Percentiles rank a stretch among this genome's conserved stretches.
phyloP scores from a whole-genome alignment of 2,329 filamentous ascomycete genomes.

The Aspergillus sp. region DNA sequence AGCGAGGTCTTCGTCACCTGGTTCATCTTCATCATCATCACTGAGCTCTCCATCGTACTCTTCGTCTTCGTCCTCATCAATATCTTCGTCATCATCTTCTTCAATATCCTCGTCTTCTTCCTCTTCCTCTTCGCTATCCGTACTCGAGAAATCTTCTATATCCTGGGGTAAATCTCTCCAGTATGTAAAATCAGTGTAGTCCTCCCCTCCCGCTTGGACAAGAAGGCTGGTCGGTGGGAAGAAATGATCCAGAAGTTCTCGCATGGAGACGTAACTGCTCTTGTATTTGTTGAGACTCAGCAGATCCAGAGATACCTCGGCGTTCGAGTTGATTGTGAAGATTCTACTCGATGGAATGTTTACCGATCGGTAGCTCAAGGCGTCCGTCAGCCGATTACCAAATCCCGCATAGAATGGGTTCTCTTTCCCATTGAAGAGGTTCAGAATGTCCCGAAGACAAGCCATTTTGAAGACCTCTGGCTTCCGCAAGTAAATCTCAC shows the following conservation, averaged over 20 bases:
- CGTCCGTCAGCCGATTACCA: conserved; percentile 92
- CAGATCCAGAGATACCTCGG: conserved; percentile 87
- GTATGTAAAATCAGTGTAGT: conserved; percentile 95
- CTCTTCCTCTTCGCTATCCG: conserved; percentile 58
- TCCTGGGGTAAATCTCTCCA: conserved; percentile 85
- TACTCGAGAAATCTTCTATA: conserved; percentile 82
- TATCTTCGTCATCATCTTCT: conserved; percentile 42
- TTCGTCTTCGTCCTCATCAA: conserved; percentile 44
- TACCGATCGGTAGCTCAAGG: conserved; percentile 90
- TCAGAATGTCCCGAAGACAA: conserved; percentile 88
- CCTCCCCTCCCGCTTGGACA: conserved; percentile 83
- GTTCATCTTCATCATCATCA: conserved; percentile 53
- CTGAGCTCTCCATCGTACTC: conserved; percentile 38
- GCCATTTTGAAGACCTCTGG: conserved; percentile 99
- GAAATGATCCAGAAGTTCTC: conserved; percentile 95
- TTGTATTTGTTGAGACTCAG: conserved; percentile 90
- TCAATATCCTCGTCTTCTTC: conserved; percentile 48
- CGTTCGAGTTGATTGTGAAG: conserved; percentile 98
- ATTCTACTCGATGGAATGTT: conserved; percentile 92
- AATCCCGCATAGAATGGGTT: conserved; percentile 96
- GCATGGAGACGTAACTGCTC: conserved; percentile 95
- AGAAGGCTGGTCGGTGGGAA: conserved; percentile 88
- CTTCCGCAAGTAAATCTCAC: conserved; percentile 92
- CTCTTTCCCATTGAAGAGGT: conserved; percentile 70
- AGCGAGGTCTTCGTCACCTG: conserved; percentile 46